Base-by-base conservation (phyloP, 257 asterid species). In the Solanum microdontum region DNA sequence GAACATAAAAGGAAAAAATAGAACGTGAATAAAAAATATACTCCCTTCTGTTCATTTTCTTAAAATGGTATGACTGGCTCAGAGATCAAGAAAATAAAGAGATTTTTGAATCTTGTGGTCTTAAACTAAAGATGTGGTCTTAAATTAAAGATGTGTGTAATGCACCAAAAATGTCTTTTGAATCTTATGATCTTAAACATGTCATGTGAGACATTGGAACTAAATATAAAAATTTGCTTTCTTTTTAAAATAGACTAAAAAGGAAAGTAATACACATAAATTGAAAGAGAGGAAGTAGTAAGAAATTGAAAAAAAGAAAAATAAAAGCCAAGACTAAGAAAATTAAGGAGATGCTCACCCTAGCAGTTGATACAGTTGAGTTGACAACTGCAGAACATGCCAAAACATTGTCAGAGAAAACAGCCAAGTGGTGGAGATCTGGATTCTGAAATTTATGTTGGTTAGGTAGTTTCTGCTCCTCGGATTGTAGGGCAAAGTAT, bases 341-440 rank as follows among this genome's bases (percentile, higher is more conserved):
- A 66, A 40, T n/a, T 36, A 8, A 3, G 43, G 82, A 30, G 39
- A 79, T 66, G 64, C 87, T 87, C 73, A 92, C 96, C 92, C 84
- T 90, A 48, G 94, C 91, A 87, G 88, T 92, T 36, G 92, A 80
- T 73, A 92, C 89, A 21, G 95, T 91, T 39, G 95, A 93, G 93
- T 93, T 92, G 45, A 92, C 94, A 28, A 93, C 96, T 43, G 90
- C 96, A 83, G 94, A 92, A 8, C 92, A 91, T 28, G 94, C 95
- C 91, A 93, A 88, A 84, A 92, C 64, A 87, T 93, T 93, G 77
- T 93, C 95, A 5, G 95, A 93, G 89, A 93, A 92, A 36, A 93
- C 88, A 86, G 94, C 92, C 19, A 92, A 93, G 91, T 93, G 95
- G 84, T 86, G 89, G 26, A 91, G 91, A 91, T 90, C 87, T 68